Evolutionary conservation across 306 rosid species (phyloP).

Genomic region (Cucumis cinereus): DNA sequence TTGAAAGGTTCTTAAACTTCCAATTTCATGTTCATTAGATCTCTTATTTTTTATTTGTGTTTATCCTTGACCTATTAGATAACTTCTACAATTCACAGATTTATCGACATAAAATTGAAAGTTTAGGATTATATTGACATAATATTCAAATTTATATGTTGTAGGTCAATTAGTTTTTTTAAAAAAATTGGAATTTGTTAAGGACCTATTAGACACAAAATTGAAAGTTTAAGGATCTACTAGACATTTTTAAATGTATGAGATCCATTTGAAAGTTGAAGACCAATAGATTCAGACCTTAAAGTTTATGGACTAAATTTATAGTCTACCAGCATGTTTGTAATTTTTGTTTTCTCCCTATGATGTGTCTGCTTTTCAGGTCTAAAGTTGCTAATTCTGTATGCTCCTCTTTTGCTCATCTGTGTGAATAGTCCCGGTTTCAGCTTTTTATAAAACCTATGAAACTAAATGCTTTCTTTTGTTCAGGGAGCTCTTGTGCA

Average conservation of each 20-base stretch:
- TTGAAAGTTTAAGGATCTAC: neutral
- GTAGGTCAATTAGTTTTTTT: no score
- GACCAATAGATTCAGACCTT: neutral
- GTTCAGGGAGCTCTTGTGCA: conserved; percentile 36
- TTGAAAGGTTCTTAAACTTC: neutral
- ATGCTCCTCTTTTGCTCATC: neutral
- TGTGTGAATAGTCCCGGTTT: neutral
- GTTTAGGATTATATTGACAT: neutral
- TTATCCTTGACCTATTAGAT: neutral
- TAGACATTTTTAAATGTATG: no score
- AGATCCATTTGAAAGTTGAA: no score
- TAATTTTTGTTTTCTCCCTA: neutral
- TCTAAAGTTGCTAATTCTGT: neutral
- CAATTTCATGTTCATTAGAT: neutral
- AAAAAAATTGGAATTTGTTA: neutral
- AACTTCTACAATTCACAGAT: neutral
- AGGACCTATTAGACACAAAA: neutral
- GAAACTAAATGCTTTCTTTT: conserved; percentile 3
- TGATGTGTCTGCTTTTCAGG: neutral
- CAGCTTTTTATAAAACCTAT: neutral
- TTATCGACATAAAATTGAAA: neutral
- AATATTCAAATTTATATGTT: neutral
- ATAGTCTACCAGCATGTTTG: no score
- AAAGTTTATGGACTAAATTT: neutral
- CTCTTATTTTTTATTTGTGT: neutral